phyloP scores from a whole-genome alignment of 768 basidiomycete species.

The Rhizopogon sp. region DNA sequence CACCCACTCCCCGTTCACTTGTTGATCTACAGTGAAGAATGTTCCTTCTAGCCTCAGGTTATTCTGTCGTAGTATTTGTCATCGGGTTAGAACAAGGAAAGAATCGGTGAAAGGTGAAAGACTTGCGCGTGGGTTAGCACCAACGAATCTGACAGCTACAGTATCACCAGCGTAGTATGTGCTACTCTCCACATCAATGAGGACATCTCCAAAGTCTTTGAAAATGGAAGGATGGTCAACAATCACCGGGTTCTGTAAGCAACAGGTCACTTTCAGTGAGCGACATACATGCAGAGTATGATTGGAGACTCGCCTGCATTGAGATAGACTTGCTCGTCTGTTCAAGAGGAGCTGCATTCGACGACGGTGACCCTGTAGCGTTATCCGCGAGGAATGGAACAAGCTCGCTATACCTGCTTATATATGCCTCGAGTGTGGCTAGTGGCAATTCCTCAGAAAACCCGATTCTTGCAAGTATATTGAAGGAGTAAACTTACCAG shows the following conservation, averaged over 20 bases:
- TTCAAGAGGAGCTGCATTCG: slow-evolving; percentile 61
- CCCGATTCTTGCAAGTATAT: not conserved
- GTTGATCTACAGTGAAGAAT: slow-evolving; percentile 62
- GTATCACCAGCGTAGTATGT: slow-evolving; percentile 54
- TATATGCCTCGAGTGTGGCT: slow-evolving; percentile 80
- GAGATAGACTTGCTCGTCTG: slow-evolving; percentile 65
- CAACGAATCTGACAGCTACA: slow-evolving; percentile 61
- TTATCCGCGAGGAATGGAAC: slow-evolving; percentile 56
- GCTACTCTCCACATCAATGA: slow-evolving; percentile 45
- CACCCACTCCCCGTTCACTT: slow-evolving; percentile 45
- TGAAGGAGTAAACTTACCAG: slow-evolving; percentile 41
- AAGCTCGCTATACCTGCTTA: slow-evolving; percentile 66
- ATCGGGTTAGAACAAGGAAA: not conserved
- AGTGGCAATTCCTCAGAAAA: not conserved
- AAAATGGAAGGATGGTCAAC: slow-evolving; percentile 54
- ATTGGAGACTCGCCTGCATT: slow-evolving; percentile 41
- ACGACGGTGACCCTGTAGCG: slow-evolving; percentile 41
- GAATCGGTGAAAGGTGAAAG: not conserved
- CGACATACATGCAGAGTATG: not conserved
- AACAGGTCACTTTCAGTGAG: not conserved
- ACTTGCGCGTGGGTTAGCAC: slow-evolving; percentile 72
- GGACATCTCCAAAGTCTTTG: slow-evolving; percentile 57
- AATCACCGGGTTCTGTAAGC: slow-evolving; percentile 50
- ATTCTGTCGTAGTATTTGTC: slow-evolving; percentile 40
- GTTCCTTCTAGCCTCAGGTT: slow-evolving; percentile 72